Evolutionary conservation across 371 early-diverging fungal genomes (phyloP), one percentile per base, ranked within the genome.

Genomic region (Dichotomocladium elegans): DNA sequence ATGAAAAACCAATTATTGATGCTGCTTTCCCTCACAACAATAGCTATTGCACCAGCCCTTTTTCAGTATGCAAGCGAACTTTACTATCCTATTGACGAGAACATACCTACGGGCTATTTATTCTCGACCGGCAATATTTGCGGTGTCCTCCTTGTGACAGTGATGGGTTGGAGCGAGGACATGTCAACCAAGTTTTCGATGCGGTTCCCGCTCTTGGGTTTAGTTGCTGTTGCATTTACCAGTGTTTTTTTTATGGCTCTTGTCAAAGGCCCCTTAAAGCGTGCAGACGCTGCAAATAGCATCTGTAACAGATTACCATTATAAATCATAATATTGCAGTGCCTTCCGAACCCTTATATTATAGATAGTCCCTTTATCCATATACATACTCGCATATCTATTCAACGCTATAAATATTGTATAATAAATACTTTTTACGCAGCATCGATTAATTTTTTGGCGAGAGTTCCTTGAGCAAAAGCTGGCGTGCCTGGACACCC

Each of bases 21-120:
- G 26, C 26, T 33, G 17, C 12, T 15, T n/a, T 12, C 3, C 26
- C 22, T 17, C 9, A 24, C 17, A 11, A 8, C 26, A 33, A 37
- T 56, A 77, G 79, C 77, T 10, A 74, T 81, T 40, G 48, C 70
- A 10, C 75, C 81, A n/a, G 79, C 72, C 0, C 56, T 77, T 14
- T 77, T 76, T 42, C 81, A 78, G 63, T 81, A 63, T 57, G 75
- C 74, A 6, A 67, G 74, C 26, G 72, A 71, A 43, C 45, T 77
- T 11, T 72, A 65, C 47, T 71, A 71, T 43, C 72, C 73, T 11
- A 46, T 74, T 15, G 73, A 61, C 47, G 81, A 81, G 42, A 72
- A 74, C 26, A 72, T 74, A 31, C 71, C 75, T 8, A 68, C 81
- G 27, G 77, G 81, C 6, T 77, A 71, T 52, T 46, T 77, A 24